Evolutionary conservation across 176 grass and related monocot species (phyloP).

Genomic region (Hsuehochloa calcarea): DNA sequence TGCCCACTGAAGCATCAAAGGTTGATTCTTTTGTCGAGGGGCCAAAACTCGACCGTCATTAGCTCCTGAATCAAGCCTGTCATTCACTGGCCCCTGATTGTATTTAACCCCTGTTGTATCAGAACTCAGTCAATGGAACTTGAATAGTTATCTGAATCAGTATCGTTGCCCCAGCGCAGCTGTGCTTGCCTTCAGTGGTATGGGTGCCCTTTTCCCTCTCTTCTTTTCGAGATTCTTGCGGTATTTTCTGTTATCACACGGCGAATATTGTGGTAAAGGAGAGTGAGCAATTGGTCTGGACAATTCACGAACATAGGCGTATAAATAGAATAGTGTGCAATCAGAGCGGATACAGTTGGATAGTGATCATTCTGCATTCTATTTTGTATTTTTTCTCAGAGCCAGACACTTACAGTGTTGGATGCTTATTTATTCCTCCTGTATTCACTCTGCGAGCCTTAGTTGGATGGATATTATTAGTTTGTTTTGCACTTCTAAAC

Average conservation of each 20-base stretch:
- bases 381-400: no score
- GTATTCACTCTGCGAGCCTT: no score
- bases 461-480: no score
- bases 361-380: no score
- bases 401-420: no score
- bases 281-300: not conserved
- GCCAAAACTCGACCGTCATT: slow-evolving; percentile 17
- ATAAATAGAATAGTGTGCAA: not conserved
- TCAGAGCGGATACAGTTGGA: no score
- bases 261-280: not conserved
- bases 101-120: not conserved
- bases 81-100: slow-evolving; percentile 24
- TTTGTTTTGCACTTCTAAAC: no score
- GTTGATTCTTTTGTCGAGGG: slow-evolving; percentile 24
- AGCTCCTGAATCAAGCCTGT: not conserved
- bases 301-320: not conserved
- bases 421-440: no score
- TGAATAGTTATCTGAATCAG: not conserved
- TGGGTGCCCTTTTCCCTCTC: not conserved
- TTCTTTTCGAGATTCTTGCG: not conserved
- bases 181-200: not conserved
- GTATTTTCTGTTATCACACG: not conserved
- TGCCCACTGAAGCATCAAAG: slow-evolving; percentile 44
- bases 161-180: not conserved
- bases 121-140: not conserved